Evolutionary conservation across 768 basidiomycete species (phyloP).

Genomic region (Hemileccinum rubropunctum): DNA sequence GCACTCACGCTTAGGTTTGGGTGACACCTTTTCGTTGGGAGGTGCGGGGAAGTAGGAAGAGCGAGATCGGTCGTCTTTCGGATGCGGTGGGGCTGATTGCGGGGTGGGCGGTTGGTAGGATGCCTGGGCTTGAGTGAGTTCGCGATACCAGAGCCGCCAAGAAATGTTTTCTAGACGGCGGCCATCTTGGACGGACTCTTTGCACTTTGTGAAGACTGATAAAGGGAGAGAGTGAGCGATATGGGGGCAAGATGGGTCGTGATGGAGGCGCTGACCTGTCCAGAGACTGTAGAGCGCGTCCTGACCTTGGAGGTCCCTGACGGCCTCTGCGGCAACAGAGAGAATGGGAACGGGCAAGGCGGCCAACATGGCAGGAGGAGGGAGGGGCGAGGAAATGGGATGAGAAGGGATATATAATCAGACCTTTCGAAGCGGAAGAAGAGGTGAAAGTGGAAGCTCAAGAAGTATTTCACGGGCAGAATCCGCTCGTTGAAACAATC

Average conservation of each 20-base stretch:
- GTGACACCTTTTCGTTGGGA: conserved; percentile 12
- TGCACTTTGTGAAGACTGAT: conserved; percentile 83
- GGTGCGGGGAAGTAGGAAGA: conserved; percentile 28
- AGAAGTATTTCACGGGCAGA: too few relatives aligned
- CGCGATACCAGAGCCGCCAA: conserved; percentile 81
- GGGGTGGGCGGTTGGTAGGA: conserved; percentile 29
- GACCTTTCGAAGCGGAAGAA: conserved; percentile 10
- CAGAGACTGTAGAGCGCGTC: conserved; percentile 68
- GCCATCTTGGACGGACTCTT: conserved; percentile 76
- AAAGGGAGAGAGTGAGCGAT: conserved; percentile 7
- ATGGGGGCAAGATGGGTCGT: not conserved
- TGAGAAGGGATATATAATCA: conserved; percentile 20
- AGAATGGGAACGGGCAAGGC: conserved; percentile 65
- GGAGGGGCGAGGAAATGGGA: not conserved
- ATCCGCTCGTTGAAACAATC: too few relatives aligned
- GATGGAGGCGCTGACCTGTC: conserved; percentile 47
- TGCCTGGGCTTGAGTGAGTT: conserved; percentile 42
- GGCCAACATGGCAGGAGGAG: conserved; percentile 39
- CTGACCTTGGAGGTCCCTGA: conserved; percentile 64
- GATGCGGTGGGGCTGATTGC: conserved; percentile 18
- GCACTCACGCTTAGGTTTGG: conserved; percentile 15
- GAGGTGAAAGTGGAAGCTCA: conserved; percentile 4
- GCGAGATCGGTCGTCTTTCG: conserved; percentile 20
- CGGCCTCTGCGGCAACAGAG: conserved; percentile 59
- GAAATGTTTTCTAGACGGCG: conserved; percentile 81